phyloP scores from a whole-genome alignment of 1,284 basidiomycete genomes.

The Apiotrichum sp. region DNA sequence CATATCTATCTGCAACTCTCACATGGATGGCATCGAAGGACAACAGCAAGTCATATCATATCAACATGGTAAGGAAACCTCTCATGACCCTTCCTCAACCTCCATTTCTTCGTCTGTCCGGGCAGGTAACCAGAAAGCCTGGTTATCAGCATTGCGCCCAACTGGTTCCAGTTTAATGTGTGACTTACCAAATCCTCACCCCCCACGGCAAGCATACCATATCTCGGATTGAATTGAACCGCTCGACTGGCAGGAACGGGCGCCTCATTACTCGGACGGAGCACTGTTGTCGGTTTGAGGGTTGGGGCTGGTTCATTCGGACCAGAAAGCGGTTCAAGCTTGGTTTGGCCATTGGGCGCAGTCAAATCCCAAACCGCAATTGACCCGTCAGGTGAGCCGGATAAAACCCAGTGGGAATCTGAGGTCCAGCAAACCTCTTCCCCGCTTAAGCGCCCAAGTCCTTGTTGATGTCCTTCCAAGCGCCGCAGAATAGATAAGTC shows the following conservation, averaged over 20 bases:
- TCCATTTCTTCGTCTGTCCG: constrained; percentile 8
- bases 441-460: constrained; percentile 75
- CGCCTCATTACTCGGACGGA: constrained; percentile 49
- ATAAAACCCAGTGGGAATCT: constrained; percentile 78
- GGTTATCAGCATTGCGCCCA: neutral
- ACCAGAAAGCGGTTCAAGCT: neutral
- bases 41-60: no score
- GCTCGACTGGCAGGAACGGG: constrained; percentile 74
- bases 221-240: constrained; percentile 78
- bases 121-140: constrained; percentile 24
- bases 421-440: constrained; percentile 90
- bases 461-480: constrained; percentile 66
- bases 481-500: constrained; percentile 74
- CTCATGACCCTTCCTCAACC: no score
- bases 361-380: constrained; percentile 68
- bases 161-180: no score
- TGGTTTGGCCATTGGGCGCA: constrained; percentile 34
- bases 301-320: constrained; percentile 52
- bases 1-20: no score
- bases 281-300: constrained; percentile 54
- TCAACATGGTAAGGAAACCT: no score
- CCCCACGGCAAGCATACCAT: constrained; percentile 80
- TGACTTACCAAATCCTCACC: constrained; percentile 60
- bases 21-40: no score
- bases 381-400: constrained; percentile 67